These are phyloP conservation scores for Capronia epimyces DNA, from an alignment of 2,329 filamentous ascomycete genomes.

Conservation along the genomic window DNA sequence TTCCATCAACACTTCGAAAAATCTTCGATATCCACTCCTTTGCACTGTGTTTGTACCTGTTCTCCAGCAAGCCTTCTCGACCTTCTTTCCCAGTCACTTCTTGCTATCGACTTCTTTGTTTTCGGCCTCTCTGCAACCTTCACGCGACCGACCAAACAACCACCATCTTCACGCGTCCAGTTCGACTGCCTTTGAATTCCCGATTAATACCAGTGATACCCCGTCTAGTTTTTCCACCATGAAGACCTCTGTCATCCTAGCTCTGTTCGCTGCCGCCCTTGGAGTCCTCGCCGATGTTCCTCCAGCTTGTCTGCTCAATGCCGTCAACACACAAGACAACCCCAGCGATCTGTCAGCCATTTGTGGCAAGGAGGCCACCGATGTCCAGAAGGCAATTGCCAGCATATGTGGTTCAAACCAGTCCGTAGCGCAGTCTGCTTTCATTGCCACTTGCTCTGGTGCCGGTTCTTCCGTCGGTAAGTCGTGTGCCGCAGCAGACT, in stretches of 20 bases:
- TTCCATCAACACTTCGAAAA: neutral
- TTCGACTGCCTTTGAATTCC: neutral
- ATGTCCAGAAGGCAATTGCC: constrained; percentile 36
- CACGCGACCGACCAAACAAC: constrained; percentile 4
- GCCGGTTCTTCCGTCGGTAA: constrained; percentile 41
- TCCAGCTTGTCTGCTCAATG: constrained; percentile 48
- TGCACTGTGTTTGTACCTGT: neutral
- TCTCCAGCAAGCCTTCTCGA: constrained; percentile 5
- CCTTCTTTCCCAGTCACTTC: constrained; percentile 1
- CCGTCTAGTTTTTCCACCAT: constrained; percentile 12
- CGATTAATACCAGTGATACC: neutral
- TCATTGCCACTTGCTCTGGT: constrained; percentile 36
- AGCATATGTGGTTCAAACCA: constrained; percentile 34
- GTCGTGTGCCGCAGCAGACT: constrained; percentile 7
- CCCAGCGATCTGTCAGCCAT: constrained; percentile 38
- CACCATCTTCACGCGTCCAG: constrained; percentile 3
- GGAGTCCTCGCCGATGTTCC: constrained; percentile 43
- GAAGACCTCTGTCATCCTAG: constrained; percentile 37
- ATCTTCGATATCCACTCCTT: neutral
- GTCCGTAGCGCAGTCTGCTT: constrained; percentile 37
- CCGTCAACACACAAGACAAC: constrained; percentile 40
- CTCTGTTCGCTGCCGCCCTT: constrained; percentile 38
- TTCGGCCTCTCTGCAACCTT: constrained; percentile 10
- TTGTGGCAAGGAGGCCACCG: constrained; percentile 35
- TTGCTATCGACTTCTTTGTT: constrained; percentile 1